phyloP scores from a whole-genome alignment of 164 flowering plant genomes.

The Aristolochia contorta region DNA sequence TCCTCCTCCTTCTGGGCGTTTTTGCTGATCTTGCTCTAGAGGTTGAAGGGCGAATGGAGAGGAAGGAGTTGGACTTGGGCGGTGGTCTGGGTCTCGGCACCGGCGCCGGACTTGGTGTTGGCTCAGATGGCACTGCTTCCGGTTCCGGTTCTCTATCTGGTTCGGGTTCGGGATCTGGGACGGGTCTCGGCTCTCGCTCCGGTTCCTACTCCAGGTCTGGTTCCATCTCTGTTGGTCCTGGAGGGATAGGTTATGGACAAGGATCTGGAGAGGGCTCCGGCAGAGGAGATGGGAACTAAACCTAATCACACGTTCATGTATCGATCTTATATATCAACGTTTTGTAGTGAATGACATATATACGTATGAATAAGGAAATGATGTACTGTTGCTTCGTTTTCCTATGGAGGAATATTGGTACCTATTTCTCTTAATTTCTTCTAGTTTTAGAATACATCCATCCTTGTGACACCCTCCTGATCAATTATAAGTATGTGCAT shows the following conservation, averaged over 20 bases:
- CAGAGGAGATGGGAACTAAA: background rate
- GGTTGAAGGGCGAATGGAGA: constrained; percentile 25
- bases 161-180: constrained; percentile 10
- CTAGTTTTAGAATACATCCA: too few species aligned
- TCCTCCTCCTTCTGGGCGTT: constrained; percentile 12
- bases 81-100: constrained; percentile 20
- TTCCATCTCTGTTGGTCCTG: background rate
- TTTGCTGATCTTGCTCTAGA: constrained; percentile 9
- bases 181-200: constrained; percentile 13
- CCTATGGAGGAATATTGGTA: too few species aligned
- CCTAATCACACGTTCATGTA: too few species aligned
- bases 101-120: constrained; percentile 19
- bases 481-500: too few species aligned
- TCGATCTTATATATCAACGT: too few species aligned
- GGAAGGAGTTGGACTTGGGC: constrained; percentile 32
- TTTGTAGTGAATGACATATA: too few species aligned
- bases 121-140: constrained; percentile 18
- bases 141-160: constrained; percentile 15
- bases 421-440: too few species aligned
- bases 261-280: constrained; percentile 2
- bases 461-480: too few species aligned
- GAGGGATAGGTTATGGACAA: background rate
- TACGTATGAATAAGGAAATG: background rate
- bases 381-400: background rate
- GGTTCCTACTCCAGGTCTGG: constrained; percentile 16